Base-by-base conservation (phyloP, 257 asterid species). In the Vinca minor region DNA sequence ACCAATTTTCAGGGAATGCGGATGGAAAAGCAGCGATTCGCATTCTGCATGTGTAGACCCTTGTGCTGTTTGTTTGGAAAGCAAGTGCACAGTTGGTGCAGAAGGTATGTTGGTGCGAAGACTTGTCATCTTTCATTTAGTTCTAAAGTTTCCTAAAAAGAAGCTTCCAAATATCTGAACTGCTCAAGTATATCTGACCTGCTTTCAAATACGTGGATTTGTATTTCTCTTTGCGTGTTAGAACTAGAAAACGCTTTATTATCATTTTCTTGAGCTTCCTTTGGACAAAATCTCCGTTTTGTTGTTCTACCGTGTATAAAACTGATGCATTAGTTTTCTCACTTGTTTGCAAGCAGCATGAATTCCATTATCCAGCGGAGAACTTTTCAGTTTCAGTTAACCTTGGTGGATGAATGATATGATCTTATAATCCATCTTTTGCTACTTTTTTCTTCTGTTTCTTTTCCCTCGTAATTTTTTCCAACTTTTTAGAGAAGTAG, bases 41-140 rank as follows among this genome's bases (percentile, higher is more conserved):
- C 71, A 67, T 5, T 32, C 78, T 6, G 48, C 85, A 0, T 82
- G 90, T 71, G 66, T 78, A 48, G 96, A 89, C 69, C 96, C 96
- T 4, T 89, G 96, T 62, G 96, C 83, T 53, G 96, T 89, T 79
- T 89, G 96, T 77, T 78, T 89, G 72, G 96, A 89, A 75, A 80
- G 94, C 62, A 78, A 77, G 78, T 89, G 96, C 77, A 77, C 95
- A 18, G 94, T 89, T 69, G 91, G 91, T 55, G 96, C 96, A 59
- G 89, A 84, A 76, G 96, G 96, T 89, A 83, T 31, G 60, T 65
- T 28, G 29, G 14, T 32, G 2, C 57, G 10, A 49, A 31, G 32
- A 10, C n/a, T n/a, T n/a, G n/a, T n/a, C n/a, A n/a, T n/a, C n/a
- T 9, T 10, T 1, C 55, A 6, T 34, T 20, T 6, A 21, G n/a